These are phyloP conservation scores for Effrenium voratum DNA, from an alignment of 73 alveolate species.

Conservation along the genomic window DNA sequence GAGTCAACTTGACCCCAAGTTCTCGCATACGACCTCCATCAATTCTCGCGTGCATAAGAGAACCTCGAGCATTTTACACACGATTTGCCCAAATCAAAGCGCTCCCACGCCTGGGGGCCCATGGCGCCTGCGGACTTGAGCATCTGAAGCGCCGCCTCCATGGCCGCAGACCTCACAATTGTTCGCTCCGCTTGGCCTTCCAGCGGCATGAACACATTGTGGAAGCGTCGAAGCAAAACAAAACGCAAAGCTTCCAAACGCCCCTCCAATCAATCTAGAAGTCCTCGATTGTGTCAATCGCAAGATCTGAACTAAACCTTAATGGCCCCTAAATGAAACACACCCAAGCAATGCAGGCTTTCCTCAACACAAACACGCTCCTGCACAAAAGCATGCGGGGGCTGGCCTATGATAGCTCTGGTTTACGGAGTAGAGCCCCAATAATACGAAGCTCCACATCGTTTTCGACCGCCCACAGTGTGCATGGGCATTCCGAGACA, in stretches of 20 bases:
- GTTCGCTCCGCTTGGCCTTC: no score
- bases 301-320: no score
- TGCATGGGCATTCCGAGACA: background rate
- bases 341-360: no score
- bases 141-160: conserved; percentile 61
- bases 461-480: background rate
- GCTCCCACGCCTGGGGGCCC: conserved; percentile 55
- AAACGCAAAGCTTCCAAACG: background rate
- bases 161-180: conserved; percentile 4
- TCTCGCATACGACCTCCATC: background rate
- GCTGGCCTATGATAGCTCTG: no score
- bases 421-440: no score
- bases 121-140: conserved; percentile 77
- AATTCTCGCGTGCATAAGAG: background rate
- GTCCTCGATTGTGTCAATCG: no score
- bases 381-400: no score
- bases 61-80: background rate
- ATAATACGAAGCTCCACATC: background rate
- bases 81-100: background rate
- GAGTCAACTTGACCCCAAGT: no score
- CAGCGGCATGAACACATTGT: no score
- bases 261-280: background rate
- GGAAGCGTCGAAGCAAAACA: no score
- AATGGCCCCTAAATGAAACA: no score
- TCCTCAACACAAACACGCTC: no score